Evolutionary conservation across 441 rosid species (phyloP).

Genomic region (Breynia disticha): DNA sequence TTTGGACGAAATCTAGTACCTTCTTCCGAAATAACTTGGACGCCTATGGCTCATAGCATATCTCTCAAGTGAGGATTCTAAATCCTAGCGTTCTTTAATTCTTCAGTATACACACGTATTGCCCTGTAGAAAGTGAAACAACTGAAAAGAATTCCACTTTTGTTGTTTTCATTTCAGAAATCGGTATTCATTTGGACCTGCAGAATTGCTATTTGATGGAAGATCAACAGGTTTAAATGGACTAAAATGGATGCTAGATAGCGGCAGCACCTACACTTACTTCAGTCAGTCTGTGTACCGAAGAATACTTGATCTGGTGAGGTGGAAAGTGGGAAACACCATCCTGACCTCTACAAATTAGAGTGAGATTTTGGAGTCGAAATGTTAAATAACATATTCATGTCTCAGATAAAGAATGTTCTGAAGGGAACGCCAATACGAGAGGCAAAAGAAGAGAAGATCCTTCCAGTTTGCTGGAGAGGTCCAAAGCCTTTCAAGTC

Average conservation of each 20-base stretch:
- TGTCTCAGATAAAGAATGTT: slow-evolving; percentile 48
- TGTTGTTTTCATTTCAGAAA: slow-evolving; percentile 26
- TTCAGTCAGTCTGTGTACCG: slow-evolving; percentile 40
- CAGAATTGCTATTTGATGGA: slow-evolving; percentile 58
- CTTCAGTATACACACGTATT: neutral
- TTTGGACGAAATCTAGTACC: slow-evolving; percentile 67
- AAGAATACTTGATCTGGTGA: slow-evolving; percentile 38
- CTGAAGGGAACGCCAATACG: slow-evolving; percentile 43
- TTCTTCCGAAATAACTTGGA: slow-evolving; percentile 56
- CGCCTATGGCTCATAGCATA: slow-evolving; percentile 39
- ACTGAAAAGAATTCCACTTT: neutral
- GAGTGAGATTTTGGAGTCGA: neutral
- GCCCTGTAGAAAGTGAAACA: neutral
- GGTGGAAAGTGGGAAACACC: slow-evolving; percentile 3
- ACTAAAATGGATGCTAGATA: slow-evolving; percentile 39
- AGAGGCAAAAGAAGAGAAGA: slow-evolving; percentile 61
- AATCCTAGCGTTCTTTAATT: slow-evolving; percentile 1
- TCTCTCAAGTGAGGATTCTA: slow-evolving; percentile 34
- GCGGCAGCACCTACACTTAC: slow-evolving; percentile 90
- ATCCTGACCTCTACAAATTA: neutral
- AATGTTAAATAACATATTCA: slow-evolving; percentile 1
- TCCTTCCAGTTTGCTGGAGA: slow-evolving; percentile 86
- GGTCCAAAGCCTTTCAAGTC: slow-evolving; percentile 61
- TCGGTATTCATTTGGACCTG: slow-evolving; percentile 55
- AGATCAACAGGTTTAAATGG: slow-evolving; percentile 45